Conservation (phyloP, 2,329 filamentous ascomycete species). For the Huntiella omanensis region DNA sequence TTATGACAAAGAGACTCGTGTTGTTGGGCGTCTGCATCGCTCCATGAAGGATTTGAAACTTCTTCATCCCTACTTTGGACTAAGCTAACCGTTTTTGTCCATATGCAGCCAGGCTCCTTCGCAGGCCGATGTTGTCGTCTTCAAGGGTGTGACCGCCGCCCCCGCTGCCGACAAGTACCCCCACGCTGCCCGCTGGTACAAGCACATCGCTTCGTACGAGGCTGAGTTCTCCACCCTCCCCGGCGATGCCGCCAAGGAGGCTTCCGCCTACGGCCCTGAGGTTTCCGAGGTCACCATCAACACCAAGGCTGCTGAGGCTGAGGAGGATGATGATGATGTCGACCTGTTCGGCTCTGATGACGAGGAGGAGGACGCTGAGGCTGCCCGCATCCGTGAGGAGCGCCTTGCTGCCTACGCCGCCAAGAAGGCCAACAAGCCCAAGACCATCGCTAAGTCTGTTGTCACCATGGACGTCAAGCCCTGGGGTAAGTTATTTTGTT, state of each 20-base stretch:
- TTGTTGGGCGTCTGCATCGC: not conserved
- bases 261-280: conserved; percentile 84
- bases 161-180: conserved; percentile 79
- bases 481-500: conserved; percentile 64
- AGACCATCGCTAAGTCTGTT: conserved; percentile 86
- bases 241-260: conserved; percentile 76
- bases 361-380: conserved; percentile 86
- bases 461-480: conserved; percentile 96
- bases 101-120: conserved; percentile 40
- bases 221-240: conserved; percentile 79
- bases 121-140: conserved; percentile 90
- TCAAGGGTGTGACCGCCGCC: conserved; percentile 64
- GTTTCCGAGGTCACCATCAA: conserved; percentile 58
- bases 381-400: conserved; percentile 66
- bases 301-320: conserved; percentile 64
- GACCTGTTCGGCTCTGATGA: conserved; percentile 88
- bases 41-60: not conserved
- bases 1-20: not conserved
- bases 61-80: not conserved
- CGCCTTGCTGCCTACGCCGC: conserved; percentile 83
- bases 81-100: conserved; percentile 8
- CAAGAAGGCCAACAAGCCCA: conserved; percentile 90
- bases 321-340: conserved; percentile 47
- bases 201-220: conserved; percentile 89
- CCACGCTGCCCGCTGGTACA: conserved; percentile 93